Base-by-base conservation (phyloP, 805 yeast genomes). In the Wickerhamiella brachini region DNA sequence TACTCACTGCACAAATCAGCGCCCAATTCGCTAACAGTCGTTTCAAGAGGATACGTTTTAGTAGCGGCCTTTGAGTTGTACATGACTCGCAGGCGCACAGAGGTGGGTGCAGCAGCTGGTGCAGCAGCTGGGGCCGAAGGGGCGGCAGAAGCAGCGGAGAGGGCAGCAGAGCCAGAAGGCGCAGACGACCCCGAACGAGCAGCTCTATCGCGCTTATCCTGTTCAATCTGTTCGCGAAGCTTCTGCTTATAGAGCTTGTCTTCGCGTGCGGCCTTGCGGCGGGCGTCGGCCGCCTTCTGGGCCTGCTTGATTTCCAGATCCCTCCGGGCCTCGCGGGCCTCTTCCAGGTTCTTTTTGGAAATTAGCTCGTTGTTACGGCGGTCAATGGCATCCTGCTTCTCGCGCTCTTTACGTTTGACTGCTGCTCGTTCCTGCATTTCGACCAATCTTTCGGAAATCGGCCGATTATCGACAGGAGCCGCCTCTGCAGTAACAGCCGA, bases 171-270 rank as follows among this genome's bases (percentile, higher is more conserved):
- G n/a, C n/a, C 34, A 17, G 31, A 9, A 24, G 37, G 5, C 2
- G 17, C 46, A 2, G 12, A 4, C 26, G 24, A 3, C 20, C 20
- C 29, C 13, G 45, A 39, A 23, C 47, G 50, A 21, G 57, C 58
- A 22, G 56, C 57, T 13, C 69, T 56, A 22, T 63, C 65, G 18
- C 59, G 53, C 49, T 56, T 60, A 45, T 66, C 70, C n/a, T 65
- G 68, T 49, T 64, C 70, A 48, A 66, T 66, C 47, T 58, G 62
- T 22, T 59, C 65, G 51, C 57, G 54, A 49, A 66, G 58, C 41
- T 63, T 53, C 50, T 62, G 57, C 50, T 60, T 59, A 31, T 68
- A 68, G 15, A 50, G 51, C 9, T 53, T 56, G 38, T 65, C 69
- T 31, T 59, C 68, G 4, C 50, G 50, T 1, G 58, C 63, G 52